Evolutionary conservation across 495 filamentous ascomycete genomes (phyloP).

Genomic region (Lindgomyces ingoldianus): DNA sequence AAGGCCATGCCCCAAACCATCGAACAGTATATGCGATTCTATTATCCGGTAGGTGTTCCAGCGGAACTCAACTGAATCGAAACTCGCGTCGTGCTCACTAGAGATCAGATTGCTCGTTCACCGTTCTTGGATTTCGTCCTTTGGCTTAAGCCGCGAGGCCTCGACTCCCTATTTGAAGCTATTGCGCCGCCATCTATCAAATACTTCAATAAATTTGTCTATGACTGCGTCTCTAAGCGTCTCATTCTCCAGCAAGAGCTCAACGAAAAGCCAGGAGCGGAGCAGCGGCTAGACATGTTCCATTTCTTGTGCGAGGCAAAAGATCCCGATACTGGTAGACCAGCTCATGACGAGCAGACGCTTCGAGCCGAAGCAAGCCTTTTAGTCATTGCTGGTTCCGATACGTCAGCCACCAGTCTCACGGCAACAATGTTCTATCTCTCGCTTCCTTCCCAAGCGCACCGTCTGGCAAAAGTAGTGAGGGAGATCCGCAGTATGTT

Average conservation of each 20-base stretch:
- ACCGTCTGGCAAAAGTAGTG: constrained; percentile 36
- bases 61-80: not conserved
- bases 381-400: constrained; percentile 6
- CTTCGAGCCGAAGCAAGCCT: constrained; percentile 1
- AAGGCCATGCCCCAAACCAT: constrained; percentile 36
- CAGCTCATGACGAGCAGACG: not conserved
- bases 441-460: not conserved
- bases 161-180: not conserved
- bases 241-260: constrained; percentile 2
- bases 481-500: constrained; percentile 54
- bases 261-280: not conserved
- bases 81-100: not conserved
- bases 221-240: not conserved
- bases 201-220: constrained; percentile 4
- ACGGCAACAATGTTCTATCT: not conserved
- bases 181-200: not conserved
- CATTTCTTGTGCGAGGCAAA: not conserved
- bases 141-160: constrained; percentile 14
- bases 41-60: constrained; percentile 8
- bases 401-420: not conserved
- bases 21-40: constrained; percentile 23
- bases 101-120: not conserved
- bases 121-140: constrained; percentile 9
- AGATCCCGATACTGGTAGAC: not conserved
- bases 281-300: not conserved